Conservation (phyloP, 2,329 filamentous ascomycete species). For the Cryphonectria radicalis region DNA sequence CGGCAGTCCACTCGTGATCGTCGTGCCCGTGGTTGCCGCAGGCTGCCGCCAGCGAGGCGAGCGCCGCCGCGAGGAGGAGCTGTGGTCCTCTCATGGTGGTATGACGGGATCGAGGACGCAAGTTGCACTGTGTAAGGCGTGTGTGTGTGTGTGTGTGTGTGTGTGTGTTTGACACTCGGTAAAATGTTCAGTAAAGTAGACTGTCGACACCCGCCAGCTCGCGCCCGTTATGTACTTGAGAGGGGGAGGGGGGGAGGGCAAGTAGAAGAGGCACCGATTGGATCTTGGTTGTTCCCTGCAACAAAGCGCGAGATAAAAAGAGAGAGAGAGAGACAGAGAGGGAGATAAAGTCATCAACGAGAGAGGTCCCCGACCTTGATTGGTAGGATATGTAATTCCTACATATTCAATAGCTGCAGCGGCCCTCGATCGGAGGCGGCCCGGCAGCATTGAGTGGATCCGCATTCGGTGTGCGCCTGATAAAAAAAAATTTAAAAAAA, state of each 20-base stretch:
- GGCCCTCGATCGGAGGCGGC: conserved; percentile 12
- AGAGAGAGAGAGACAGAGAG: background rate
- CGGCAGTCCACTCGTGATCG: conserved; percentile 52
- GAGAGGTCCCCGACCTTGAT: background rate
- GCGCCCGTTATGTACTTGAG: background rate
- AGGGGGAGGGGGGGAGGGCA: no score
- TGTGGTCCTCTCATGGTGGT: conserved; percentile 34
- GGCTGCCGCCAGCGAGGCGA: conserved; percentile 37
- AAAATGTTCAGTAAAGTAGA: background rate
- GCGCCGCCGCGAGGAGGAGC: conserved; percentile 30
- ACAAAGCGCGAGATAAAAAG: background rate
- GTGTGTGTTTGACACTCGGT: background rate
- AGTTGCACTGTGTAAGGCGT: background rate
- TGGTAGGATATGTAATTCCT: background rate
- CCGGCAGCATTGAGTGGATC: conserved; percentile 2
- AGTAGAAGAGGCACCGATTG: background rate
- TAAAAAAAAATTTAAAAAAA: background rate
- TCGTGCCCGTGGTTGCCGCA: conserved; percentile 43
- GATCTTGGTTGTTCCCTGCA: background rate
- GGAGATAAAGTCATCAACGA: background rate
- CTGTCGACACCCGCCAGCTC: background rate
- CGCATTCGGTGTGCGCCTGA: background rate
- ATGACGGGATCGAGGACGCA: background rate
- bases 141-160: background rate
- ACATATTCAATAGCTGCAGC: background rate